phyloP scores from a whole-genome alignment of 2,329 filamentous ascomycete genomes.

The Geosmithia putterillii region DNA sequence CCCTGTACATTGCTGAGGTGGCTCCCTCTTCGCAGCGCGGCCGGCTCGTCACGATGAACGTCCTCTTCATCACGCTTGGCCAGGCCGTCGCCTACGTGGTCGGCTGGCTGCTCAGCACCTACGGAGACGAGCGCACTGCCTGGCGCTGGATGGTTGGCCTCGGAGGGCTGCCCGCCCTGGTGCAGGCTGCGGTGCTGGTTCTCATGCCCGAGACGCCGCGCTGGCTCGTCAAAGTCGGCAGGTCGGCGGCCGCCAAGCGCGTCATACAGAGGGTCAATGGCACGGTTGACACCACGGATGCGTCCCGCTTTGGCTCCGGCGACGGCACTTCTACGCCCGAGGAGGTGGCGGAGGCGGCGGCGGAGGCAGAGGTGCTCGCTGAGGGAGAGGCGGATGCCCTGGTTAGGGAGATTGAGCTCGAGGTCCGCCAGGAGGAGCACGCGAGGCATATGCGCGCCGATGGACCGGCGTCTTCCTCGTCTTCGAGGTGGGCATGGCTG shows the following conservation, averaged over 20 bases:
- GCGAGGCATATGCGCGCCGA: constrained; percentile 23
- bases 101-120: constrained; percentile 61
- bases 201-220: constrained; percentile 81
- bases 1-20: constrained; percentile 80
- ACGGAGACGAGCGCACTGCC: constrained; percentile 38
- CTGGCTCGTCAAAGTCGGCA: constrained; percentile 65
- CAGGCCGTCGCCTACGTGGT: constrained; percentile 82
- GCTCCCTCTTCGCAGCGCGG: constrained; percentile 67
- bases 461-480: too few species aligned
- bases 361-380: not conserved
- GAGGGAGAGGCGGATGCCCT: constrained; percentile 39
- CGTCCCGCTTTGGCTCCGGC: too few species aligned
- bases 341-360: too few species aligned
- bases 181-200: constrained; percentile 58
- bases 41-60: constrained; percentile 67
- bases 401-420: constrained; percentile 57
- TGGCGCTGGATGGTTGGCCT: constrained; percentile 92
- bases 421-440: constrained; percentile 60
- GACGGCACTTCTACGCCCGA: too few species aligned
- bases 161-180: constrained; percentile 60
- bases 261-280: constrained; percentile 58
- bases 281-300: constrained; percentile 18
- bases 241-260: constrained; percentile 44
- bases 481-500: constrained; percentile 24
- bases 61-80: constrained; percentile 74